Evolutionary conservation across 352 stramenopile species (phyloP), one percentile per base, ranked within the genome.

Genomic region (Discostella stelligera): DNA sequence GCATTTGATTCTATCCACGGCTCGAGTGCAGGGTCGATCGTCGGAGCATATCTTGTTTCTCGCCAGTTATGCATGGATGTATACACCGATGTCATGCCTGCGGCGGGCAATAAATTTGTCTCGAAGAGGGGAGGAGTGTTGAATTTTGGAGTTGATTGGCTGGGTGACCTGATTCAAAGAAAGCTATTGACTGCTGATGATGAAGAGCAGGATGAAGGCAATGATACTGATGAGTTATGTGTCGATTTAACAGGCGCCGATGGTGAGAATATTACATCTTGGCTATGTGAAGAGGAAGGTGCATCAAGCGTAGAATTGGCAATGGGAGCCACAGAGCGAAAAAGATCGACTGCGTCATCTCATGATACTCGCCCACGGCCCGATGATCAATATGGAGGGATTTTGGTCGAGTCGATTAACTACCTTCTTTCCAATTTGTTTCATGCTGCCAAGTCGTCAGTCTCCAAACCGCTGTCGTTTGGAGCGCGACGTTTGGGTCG

Each of bases 11-110:
- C 21, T 7, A 70, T 92, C 18, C 88, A 90, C 68, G 86, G 86
- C 13, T 86, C 74, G 8, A 85, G 69, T 21, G 86, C 86, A 18
- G 86, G 86, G n/a, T 77, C 74, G 6, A 81, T 92, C 16, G 66
- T 92, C 14, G 86, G 86, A 10, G 74, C 79, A 0, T 92, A 92
- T 58, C 80, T 92, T 30, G 71, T 92, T 0, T 83, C 73, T 37
- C 62, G 86, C 37, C 86, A 92, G 68, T 67, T 92, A 32, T 88
- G 84, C 39, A 73, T 88, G 3, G 86, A 92, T 77, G 78, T 92
- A 0, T 91, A 92, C 64, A 84, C 81, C 2, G 78, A 89, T 16
- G 76, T 89, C 21, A 73, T 91, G 55, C 76, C 85, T 3, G 72
- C 74, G 6, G 78, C 85, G 16, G 78, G 86, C 20, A 73, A 66